phyloP scores from a whole-genome alignment of 306 rosid genomes.

The Sicyos baderoa region DNA sequence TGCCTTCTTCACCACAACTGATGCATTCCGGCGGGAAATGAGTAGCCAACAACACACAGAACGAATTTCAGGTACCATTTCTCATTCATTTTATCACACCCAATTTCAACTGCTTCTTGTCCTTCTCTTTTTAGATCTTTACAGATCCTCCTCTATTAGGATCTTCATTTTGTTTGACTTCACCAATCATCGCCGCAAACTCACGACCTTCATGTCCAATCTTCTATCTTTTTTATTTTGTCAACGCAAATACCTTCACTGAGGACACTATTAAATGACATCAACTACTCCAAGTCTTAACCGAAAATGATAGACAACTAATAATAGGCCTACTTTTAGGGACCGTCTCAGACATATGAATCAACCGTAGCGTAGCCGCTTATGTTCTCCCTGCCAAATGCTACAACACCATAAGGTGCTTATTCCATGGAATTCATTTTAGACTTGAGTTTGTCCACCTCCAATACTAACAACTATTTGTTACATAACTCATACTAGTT shows the following conservation, averaged over 20 bases:
- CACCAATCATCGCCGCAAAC: neutral
- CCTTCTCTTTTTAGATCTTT: neutral
- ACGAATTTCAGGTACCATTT: conserved; percentile 71
- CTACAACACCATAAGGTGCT: neutral
- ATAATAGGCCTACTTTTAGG: neutral
- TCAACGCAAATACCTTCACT: neutral
- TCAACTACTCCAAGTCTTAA: neutral
- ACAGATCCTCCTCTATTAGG: neutral
- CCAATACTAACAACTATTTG: neutral
- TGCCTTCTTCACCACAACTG: conserved; percentile 33
- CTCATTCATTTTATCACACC: neutral
- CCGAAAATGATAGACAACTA: neutral
- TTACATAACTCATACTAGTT: neutral
- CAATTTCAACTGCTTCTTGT: neutral
- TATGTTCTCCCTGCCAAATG: neutral
- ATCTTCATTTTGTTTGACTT: too few relatives aligned
- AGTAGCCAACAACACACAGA: conserved; percentile 51
- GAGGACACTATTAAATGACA: neutral
- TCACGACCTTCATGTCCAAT: neutral
- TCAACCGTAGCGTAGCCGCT: neutral
- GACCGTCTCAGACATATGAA: neutral
- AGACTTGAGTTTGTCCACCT: neutral
- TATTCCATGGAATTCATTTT: neutral
- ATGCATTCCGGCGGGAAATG: conserved; percentile 46
- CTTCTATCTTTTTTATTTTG: neutral